Evolutionary conservation across 805 yeast species (phyloP), one percentile per base, ranked within the genome.

Genomic region (Komagataella phaffii): DNA sequence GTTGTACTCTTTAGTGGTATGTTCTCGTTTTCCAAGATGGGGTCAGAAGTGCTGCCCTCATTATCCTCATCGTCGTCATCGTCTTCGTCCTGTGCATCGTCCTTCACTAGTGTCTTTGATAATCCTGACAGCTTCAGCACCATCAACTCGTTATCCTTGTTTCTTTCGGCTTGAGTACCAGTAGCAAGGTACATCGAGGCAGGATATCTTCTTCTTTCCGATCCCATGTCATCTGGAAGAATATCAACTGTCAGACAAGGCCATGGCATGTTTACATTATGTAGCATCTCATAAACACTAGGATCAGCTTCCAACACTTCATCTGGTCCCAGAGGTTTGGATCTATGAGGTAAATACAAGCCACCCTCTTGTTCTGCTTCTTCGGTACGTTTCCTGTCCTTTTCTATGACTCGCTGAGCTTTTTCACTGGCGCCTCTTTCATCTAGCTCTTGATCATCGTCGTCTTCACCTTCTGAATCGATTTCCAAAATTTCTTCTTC

Each of bases 291-390:
- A 65, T 93, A 93, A 2, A 91, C 96, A 6, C 89, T 73, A 47
- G 96, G 96, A 69, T 93, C 99, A 1, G 98, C 96, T 69, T 91
- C 97, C 63, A 93, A 74, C 10, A 85, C 95, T 71, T 93, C 98
- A 69, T 88, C 96, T 2, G 96, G 95, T 1, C 96, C 97, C 58
- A 93, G 74, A 5, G 96, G 96, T 60, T 79, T 81, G 24, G 93
- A 83, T 68, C 81, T 77, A 64, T 89, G 95, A 18, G 99, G 98
- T 57, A 93, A 73, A 68, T 87, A 93, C 47, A 91, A 69, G 17
- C 73, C 69, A 52, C 68, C 69, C 12, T 65, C 60, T 24, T 62
- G 61, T 36, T 62, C 64, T 44, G 66, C 70, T 50, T 68, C 69
- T 50, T 66, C 64, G 49, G 69, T 73, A 49, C 63, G 59, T 52